Conservation (phyloP, 2,329 filamentous ascomycete genomes). For the Colletotrichum melonis region DNA sequence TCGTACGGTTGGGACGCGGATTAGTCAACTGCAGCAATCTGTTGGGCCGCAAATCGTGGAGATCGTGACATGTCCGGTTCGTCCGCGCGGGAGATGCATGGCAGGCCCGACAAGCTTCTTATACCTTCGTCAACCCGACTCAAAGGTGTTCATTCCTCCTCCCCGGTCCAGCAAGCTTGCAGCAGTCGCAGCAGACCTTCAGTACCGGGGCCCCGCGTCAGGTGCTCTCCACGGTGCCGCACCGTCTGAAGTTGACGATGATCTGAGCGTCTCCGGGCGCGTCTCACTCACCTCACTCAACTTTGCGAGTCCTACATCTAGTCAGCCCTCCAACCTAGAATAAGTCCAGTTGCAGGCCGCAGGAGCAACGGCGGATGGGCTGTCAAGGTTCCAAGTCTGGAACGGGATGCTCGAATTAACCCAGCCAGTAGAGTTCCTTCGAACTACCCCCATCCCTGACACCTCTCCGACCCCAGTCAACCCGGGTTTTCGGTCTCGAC, state of each 20-base stretch:
- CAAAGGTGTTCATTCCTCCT: not conserved
- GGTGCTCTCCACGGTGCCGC: not conserved
- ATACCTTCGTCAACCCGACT: not conserved
- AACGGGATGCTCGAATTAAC: not conserved
- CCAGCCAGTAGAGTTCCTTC: not conserved
- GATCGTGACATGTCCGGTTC: not conserved
- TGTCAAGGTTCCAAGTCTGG: not conserved
- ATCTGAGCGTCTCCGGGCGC: slow-evolving; percentile 7
- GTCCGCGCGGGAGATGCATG: not conserved
- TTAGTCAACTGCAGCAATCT: not conserved
- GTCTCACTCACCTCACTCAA: not conserved
- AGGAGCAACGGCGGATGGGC: not conserved
- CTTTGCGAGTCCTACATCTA: not conserved
- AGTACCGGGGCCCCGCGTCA: not conserved
- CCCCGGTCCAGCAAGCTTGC: not conserved
- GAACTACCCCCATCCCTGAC: not conserved
- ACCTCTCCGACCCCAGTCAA: not conserved
- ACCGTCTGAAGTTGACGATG: not conserved
- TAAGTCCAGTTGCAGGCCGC: not conserved
- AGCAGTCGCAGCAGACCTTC: not conserved
- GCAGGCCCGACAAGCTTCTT: not conserved
- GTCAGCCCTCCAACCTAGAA: not conserved
- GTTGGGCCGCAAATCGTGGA: not conserved
- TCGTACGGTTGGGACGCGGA: not conserved
- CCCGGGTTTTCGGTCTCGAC: slow-evolving; percentile 19